Conservation (phyloP, 257 asterid genomes). For the Capsicum pubescens region DNA sequence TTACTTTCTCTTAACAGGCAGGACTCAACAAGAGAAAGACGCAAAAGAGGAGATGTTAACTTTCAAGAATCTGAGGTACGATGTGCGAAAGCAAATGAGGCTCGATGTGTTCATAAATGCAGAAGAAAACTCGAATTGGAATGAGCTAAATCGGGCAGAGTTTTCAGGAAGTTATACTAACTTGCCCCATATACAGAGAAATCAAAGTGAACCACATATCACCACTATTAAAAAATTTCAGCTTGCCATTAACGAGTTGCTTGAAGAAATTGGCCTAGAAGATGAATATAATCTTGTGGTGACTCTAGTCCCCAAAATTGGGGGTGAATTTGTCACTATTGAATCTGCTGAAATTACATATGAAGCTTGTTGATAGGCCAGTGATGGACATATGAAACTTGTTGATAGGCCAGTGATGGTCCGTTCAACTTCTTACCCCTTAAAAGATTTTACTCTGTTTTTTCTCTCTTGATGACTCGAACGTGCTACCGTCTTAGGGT, state of each 20-base stretch:
- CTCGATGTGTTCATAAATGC: slow-evolving; percentile 40
- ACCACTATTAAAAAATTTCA: not conserved
- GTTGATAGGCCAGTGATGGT: too few species aligned
- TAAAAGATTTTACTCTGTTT: too few species aligned
- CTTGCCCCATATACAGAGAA: slow-evolving; percentile 27
- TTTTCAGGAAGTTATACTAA: slow-evolving; percentile 31
- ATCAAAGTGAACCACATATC: not conserved
- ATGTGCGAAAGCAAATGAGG: slow-evolving; percentile 19
- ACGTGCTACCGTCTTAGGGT: too few species aligned
- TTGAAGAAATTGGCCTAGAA: slow-evolving; percentile 37
- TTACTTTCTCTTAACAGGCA: not conserved
- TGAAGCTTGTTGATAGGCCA: not conserved
- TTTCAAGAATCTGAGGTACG: slow-evolving; percentile 24
- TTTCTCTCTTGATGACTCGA: too few species aligned
- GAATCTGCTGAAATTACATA: not conserved
- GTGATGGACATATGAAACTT: not conserved
- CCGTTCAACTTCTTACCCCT: too few species aligned
- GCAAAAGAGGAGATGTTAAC: slow-evolving; percentile 32
- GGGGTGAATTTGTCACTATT: slow-evolving; percentile 4
- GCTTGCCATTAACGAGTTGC: slow-evolving; percentile 29
- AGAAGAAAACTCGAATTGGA: slow-evolving; percentile 21
- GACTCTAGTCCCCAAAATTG: slow-evolving; percentile 38
- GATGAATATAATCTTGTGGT: slow-evolving; percentile 37
- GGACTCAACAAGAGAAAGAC: slow-evolving; percentile 27
- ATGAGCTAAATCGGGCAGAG: slow-evolving; percentile 32